Evolutionary conservation across 2,329 filamentous ascomycete species (phyloP).

Genomic region (Aphanoascus verrucosus): DNA sequence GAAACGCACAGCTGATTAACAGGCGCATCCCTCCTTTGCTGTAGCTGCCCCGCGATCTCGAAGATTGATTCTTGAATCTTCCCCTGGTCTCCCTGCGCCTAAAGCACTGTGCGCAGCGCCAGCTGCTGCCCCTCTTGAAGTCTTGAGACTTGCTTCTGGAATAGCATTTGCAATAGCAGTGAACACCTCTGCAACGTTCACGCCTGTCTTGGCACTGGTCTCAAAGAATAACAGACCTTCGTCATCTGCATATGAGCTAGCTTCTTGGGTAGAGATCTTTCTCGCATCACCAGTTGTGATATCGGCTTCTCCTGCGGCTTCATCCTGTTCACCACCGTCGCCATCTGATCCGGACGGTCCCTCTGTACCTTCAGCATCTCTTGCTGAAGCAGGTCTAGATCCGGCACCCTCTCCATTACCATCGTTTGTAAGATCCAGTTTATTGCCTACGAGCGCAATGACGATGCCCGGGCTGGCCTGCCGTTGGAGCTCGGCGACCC

Average conservation of each 20-base stretch:
- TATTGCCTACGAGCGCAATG: conserved; percentile 95
- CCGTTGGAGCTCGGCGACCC: conserved; percentile 97
- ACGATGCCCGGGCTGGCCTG: conserved; percentile 99
- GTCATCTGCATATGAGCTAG: conserved; percentile 86
- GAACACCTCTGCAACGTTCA: conserved; percentile 91
- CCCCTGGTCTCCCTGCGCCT: conserved; percentile 40
- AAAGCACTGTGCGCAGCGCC: conserved; percentile 43
- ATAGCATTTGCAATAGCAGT: conserved; percentile 97
- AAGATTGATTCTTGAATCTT: conserved; percentile 65
- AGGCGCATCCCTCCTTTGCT: conserved; percentile 87
- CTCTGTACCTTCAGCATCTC: conserved; percentile 1
- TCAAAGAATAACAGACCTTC: conserved; percentile 93
- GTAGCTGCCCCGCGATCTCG: conserved; percentile 60
- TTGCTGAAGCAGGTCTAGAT: neutral
- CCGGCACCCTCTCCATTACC: conserved; percentile 33
- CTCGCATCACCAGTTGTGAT: conserved; percentile 62
- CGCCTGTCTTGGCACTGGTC: conserved; percentile 91
- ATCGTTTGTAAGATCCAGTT: conserved; percentile 88
- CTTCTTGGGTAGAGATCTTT: conserved; percentile 84
- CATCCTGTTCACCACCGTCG: conserved; percentile 36
- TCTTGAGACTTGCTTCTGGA: conserved; percentile 92
- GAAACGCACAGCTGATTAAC: conserved; percentile 38
- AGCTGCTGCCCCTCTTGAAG: conserved; percentile 55
- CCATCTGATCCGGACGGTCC: conserved; percentile 1
- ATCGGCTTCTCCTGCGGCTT: conserved; percentile 37